These are phyloP conservation scores for Yarrowia divulgata DNA, from an alignment of 805 yeast genomes.

Conservation along the genomic window DNA sequence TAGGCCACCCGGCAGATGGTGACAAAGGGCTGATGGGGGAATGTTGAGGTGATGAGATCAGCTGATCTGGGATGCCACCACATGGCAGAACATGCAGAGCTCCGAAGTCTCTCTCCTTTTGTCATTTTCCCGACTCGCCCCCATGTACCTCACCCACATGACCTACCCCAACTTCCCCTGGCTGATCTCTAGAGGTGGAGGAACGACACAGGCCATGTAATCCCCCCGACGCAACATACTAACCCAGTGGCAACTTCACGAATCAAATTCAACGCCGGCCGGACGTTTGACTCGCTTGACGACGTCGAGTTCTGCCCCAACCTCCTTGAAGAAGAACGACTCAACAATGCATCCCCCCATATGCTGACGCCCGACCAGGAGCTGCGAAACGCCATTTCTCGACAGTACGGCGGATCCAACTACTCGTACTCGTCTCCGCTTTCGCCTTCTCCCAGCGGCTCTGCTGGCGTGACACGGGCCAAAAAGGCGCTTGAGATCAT, in stretches of 20 bases:
- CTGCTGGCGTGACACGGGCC: constrained; percentile 34
- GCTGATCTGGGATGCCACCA: no score
- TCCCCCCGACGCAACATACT: background rate
- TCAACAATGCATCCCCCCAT: constrained; percentile 25
- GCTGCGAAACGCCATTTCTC: constrained; percentile 25
- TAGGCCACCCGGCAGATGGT: constrained; percentile 22
- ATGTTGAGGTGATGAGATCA: no score
- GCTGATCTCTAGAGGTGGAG: background rate
- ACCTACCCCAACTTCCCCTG: constrained; percentile 2
- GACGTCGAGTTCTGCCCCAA: constrained; percentile 70
- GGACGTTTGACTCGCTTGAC: constrained; percentile 70
- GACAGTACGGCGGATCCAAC: constrained; percentile 26
- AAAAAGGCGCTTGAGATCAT: constrained; percentile 55
- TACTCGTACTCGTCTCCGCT: constrained; percentile 30
- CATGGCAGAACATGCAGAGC: no score
- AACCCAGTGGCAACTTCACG: constrained; percentile 36
- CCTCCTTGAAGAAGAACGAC: constrained; percentile 41
- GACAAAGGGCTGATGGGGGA: background rate
- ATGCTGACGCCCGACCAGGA: constrained; percentile 34
- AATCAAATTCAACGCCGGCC: constrained; percentile 58
- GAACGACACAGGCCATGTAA: background rate
- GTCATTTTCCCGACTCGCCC: background rate
- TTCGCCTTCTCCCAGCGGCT: constrained; percentile 33
- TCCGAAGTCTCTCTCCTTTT: background rate
- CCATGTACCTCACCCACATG: no score